A percentile compares a stretch with the other conserved stretches of the same genome.
phyloP scores from a whole-genome alignment of 2,329 filamentous ascomycete genomes.

The Alternaria arborescens region DNA sequence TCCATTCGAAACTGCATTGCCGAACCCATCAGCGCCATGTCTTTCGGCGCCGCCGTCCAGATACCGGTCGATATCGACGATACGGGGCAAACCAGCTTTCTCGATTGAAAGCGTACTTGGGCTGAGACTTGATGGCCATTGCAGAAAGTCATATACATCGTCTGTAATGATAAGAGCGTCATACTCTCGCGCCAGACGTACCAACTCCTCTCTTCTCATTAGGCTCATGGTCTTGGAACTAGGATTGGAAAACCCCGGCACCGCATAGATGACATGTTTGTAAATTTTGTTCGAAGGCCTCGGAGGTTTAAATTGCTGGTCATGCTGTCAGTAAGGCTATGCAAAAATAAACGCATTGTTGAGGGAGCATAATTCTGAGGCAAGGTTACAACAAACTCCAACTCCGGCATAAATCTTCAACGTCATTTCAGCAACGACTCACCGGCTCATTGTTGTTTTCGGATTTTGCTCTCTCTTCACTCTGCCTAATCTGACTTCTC shows the following conservation, averaged over 20 bases:
- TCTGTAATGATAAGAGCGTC: conserved; percentile 87
- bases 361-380: too few species aligned
- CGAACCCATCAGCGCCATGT: conserved; percentile 67
- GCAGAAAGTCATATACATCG: conserved; percentile 93
- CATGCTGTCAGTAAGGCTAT: conserved; percentile 19
- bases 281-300: conserved; percentile 77
- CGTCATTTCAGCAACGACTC: conserved; percentile 28
- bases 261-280: conserved; percentile 85
- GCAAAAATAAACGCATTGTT: rapidly evolving
- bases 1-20: conserved; percentile 84
- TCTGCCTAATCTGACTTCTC: conserved; percentile 59
- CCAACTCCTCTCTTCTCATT: conserved; percentile 70
- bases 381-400: not conserved
- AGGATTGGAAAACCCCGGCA: conserved; percentile 90
- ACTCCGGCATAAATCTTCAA: not conserved
- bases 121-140: conserved; percentile 68
- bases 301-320: conserved; percentile 64
- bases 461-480: conserved; percentile 55
- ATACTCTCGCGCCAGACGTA: conserved; percentile 78
- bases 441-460: conserved; percentile 56
- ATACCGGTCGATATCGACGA: conserved; percentile 79
- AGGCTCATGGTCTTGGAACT: conserved; percentile 83
- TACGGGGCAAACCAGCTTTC: conserved; percentile 68
- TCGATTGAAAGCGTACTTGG: conserved; percentile 39
- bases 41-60: conserved; percentile 66